Percentiles rank a stretch among this genome's conserved stretches.
These are phyloP conservation scores for Pseudogymnoascus sp. DNA, from an alignment of 2,329 filamentous ascomycete genomes.

Conservation along the genomic window DNA sequence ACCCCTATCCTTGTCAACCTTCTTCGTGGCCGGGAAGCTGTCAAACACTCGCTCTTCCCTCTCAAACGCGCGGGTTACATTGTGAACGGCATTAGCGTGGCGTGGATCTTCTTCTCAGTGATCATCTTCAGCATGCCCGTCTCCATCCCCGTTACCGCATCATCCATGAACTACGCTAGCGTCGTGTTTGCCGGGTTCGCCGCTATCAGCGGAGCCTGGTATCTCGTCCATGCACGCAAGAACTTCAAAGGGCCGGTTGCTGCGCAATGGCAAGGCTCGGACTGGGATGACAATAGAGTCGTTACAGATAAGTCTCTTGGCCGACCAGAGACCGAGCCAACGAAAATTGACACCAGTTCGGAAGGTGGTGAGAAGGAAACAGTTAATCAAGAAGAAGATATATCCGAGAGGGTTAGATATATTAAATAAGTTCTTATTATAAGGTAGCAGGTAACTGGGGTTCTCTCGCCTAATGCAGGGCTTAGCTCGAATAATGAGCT, in stretches of 20 bases:
- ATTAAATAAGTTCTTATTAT: background rate
- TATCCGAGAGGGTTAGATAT: background rate
- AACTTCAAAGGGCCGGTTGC: slow-evolving; percentile 52
- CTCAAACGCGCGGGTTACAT: slow-evolving; percentile 61
- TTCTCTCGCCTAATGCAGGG: background rate
- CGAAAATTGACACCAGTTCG: background rate
- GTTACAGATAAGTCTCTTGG: background rate
- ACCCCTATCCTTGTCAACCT: slow-evolving; percentile 68
- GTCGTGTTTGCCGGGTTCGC: slow-evolving; percentile 61
- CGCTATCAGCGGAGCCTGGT: slow-evolving; percentile 54
- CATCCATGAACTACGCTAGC: slow-evolving; percentile 60
- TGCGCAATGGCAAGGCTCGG: background rate
- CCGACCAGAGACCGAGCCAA: background rate
- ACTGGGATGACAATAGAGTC: background rate
- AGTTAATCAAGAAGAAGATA: background rate
- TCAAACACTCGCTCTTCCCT: slow-evolving; percentile 60
- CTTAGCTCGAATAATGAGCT: background rate
- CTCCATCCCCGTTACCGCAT: slow-evolving; percentile 48
- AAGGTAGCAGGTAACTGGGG: background rate
- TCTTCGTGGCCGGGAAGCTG: slow-evolving; percentile 56
- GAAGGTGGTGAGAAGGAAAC: background rate
- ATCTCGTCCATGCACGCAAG: slow-evolving; percentile 55
- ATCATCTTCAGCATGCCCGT: slow-evolving; percentile 73
- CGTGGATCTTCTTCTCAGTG: slow-evolving; percentile 64
- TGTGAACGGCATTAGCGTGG: slow-evolving; percentile 62